Percentiles rank a stretch among this genome's conserved stretches.
These are phyloP conservation scores for Jamesozyma lodderae DNA, from an alignment of 805 yeast species.

Conservation along the genomic window DNA sequence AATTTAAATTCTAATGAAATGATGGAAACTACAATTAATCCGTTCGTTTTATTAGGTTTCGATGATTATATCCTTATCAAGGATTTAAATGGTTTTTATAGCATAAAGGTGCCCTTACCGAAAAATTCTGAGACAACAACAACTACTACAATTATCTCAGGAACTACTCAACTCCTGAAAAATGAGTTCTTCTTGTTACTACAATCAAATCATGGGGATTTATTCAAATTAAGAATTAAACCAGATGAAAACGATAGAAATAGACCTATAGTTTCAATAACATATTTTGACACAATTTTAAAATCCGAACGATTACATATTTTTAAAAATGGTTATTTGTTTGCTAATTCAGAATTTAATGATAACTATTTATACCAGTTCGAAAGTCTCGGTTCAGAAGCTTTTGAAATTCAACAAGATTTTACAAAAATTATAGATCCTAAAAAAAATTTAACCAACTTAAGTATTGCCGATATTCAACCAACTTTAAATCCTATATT, in stretches of 20 bases:
- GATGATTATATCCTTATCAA: conserved; percentile 45
- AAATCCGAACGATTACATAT: conserved; percentile 46
- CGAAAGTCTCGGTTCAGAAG: conserved; percentile 56
- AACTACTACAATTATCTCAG: conserved; percentile 38
- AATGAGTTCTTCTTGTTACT: conserved; percentile 53
- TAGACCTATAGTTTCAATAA: conserved; percentile 38
- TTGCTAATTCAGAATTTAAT: conserved; percentile 53
- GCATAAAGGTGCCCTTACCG: conserved; percentile 48
- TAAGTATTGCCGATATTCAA: conserved; percentile 47
- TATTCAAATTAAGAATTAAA: conserved; percentile 56
- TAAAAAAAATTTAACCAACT: conserved; percentile 38
- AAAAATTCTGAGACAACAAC: conserved; percentile 10
- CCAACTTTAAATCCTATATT: conserved; percentile 43
- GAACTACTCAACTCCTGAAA: conserved; percentile 59
- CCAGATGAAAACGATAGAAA: conserved; percentile 31
- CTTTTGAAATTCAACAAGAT: conserved; percentile 6
- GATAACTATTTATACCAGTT: conserved; percentile 71
- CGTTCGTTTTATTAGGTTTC: conserved; percentile 45
- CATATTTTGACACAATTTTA: conserved; percentile 74
- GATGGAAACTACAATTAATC: conserved; percentile 40
- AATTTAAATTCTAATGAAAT: conserved; percentile 1
- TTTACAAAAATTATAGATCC: conserved; percentile 22
- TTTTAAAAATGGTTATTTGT: conserved; percentile 67
- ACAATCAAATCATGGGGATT: conserved; percentile 66
- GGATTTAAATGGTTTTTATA: conserved; percentile 31